Evolutionary conservation across 352 stramenopile species (phyloP), one percentile per base, ranked within the genome.

Genomic region (Paralagenidium karlingii): DNA sequence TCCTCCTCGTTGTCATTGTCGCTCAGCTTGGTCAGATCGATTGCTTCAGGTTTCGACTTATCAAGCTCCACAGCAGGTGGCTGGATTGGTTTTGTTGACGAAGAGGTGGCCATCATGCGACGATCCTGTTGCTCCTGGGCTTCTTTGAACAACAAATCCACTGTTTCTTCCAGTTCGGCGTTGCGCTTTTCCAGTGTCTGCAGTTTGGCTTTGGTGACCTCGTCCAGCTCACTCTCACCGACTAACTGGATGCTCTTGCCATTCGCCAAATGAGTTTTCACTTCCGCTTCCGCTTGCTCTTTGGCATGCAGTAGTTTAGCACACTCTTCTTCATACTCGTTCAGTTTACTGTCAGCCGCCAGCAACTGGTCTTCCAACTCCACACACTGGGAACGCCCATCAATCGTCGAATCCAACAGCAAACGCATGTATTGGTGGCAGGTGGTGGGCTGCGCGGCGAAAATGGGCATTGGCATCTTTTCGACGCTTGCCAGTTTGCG

Each of bases 361-460:
- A n/a, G n/a, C 41, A 55, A 66, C 20, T 34, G 48, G 13, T 54
- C 60, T 5, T 73, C 52, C 10, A 82, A 29, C n/a, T 58, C 57
- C 24, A 67, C 24, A 5, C 32, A 52, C 8, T 53, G 47, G 8
- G 56, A 44, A 33, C 63, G 69, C 16, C 44, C 52, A 44, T 71
- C 57, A 11, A 68, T 49, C 7, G 71, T 25, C 2, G 37, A 58
- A 8, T 79, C 58, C 37, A 82, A 45, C 18, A 87, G 39, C 31
- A 60, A 37, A 5, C 42, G 47, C 33, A 87, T 82, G 2, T 82
- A 32, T 10, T 74, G 42, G 38, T 87, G 69, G 32, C 73, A 82
- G 5, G 50, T 19, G 10, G 32, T 34, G 7, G 67, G 15, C 21
- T 57, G 65, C 0, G 45, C 8, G n/a, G 67, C 61, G 47, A 82